A percentile compares a stretch with the other conserved stretches of the same genome.
These are phyloP conservation scores for Medicago ruthenica DNA, from an alignment of 306 rosid species.

Conservation along the genomic window DNA sequence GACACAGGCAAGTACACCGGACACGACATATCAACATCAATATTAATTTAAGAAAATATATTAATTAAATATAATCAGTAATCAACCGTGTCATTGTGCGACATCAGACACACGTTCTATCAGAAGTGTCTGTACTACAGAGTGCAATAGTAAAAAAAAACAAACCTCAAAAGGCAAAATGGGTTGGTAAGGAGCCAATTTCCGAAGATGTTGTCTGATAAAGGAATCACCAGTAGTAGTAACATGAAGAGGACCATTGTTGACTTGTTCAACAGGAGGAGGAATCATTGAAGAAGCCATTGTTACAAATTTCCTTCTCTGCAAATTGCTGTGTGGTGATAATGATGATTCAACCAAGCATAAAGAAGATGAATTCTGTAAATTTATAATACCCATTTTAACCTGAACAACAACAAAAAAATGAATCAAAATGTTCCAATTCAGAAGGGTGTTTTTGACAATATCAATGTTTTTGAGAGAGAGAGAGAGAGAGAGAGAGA, in stretches of 20 bases:
- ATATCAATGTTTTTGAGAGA: neutral
- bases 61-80: no score
- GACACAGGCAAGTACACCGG: no score
- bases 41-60: no score
- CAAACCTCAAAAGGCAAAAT: slow-evolving; percentile 93
- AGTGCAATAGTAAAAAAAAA: neutral
- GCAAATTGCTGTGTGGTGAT: slow-evolving; percentile 34
- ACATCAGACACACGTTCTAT: no score
- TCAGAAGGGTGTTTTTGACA: neutral
- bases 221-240: slow-evolving; percentile 73
- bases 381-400: slow-evolving; percentile 67
- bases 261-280: slow-evolving; percentile 47
- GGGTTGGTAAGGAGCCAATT: slow-evolving; percentile 88
- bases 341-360: slow-evolving; percentile 12
- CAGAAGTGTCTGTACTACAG: no score
- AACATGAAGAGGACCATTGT: slow-evolving; percentile 47
- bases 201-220: slow-evolving; percentile 81
- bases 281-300: slow-evolving; percentile 55
- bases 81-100: no score
- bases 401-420: neutral
- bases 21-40: no score
- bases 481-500: neutral
- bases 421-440: neutral
- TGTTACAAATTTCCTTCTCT: slow-evolving; percentile 51
- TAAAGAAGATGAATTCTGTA: slow-evolving; percentile 46